A percentile compares a stretch with the other conserved stretches of the same genome.
Conservation (phyloP, 108 stramenopile species). For the Mayamaea pseudoterrestris region DNA sequence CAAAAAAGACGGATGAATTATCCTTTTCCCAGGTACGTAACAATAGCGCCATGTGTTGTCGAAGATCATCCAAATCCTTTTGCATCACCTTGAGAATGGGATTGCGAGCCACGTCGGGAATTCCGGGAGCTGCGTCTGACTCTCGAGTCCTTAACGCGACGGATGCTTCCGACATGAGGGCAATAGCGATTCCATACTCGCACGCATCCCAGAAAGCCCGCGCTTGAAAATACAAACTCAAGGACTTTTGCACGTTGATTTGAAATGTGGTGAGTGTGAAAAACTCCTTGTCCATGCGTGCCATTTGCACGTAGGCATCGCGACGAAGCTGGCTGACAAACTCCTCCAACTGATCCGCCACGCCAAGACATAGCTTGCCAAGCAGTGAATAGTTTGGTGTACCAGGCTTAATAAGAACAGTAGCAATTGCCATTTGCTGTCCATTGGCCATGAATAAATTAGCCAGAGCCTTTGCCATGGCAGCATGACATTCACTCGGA, state of each 20-base stretch:
- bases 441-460: constrained; percentile 64
- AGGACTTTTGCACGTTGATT: constrained; percentile 49
- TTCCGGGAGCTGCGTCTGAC: constrained; percentile 20
- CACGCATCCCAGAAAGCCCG: constrained; percentile 48
- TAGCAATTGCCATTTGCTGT: constrained; percentile 86
- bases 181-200: constrained; percentile 76
- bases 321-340: constrained; percentile 52
- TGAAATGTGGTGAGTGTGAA: constrained; percentile 71
- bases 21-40: constrained; percentile 71
- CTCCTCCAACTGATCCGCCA: constrained; percentile 53
- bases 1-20: constrained; percentile 71
- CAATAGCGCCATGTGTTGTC: constrained; percentile 45
- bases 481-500: constrained; percentile 58
- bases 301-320: constrained; percentile 47
- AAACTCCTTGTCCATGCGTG: constrained; percentile 57
- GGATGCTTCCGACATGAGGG: constrained; percentile 63
- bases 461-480: constrained; percentile 49
- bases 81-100: constrained; percentile 37
- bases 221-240: constrained; percentile 65
- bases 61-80: constrained; percentile 54
- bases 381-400: constrained; percentile 69
- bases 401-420: constrained; percentile 68
- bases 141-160: constrained; percentile 31
- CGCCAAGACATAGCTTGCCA: constrained; percentile 63
- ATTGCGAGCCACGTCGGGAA: constrained; percentile 60